Conservation (phyloP, 192 early-diverging fungal species). For the Coemansia sp. region DNA sequence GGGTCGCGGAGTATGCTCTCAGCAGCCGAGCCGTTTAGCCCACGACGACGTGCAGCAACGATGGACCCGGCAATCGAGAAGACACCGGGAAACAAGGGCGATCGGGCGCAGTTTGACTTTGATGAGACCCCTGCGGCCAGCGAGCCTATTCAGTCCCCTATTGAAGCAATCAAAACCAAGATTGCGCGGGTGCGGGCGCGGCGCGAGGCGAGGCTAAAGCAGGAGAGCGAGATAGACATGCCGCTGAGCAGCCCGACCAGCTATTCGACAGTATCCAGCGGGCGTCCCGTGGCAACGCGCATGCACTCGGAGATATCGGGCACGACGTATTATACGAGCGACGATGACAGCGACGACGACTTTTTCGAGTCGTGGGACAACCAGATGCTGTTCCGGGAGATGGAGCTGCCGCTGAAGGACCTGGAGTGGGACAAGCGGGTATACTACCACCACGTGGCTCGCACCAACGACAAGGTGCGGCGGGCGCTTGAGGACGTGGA, state of each 20-base stretch:
- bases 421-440: constrained; percentile 51
- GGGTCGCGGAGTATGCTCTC: neutral
- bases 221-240: neutral
- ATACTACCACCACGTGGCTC: constrained; percentile 38
- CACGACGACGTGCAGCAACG: constrained; percentile 21
- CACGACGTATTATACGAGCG: constrained; percentile 7
- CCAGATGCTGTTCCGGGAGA: constrained; percentile 38
- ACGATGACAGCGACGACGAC: constrained; percentile 4
- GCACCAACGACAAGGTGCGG: constrained; percentile 17
- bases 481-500: constrained; percentile 13
- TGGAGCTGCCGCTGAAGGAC: constrained; percentile 31
- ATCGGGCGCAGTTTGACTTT: neutral
- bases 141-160: neutral
- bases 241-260: too few species aligned
- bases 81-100: neutral
- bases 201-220: constrained; percentile 20
- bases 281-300: neutral
- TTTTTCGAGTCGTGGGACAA: constrained; percentile 33
- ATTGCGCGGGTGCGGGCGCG: constrained; percentile 27
- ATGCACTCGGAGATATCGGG: constrained; percentile 16
- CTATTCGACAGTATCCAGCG: neutral
- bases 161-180: constrained; percentile 13
- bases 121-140: too few species aligned
- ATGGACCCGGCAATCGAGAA: constrained; percentile 9
- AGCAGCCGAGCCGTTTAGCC: constrained; percentile 7